Evolutionary conservation across 2,329 filamentous ascomycete species (phyloP).

Genomic region (Lasiodiplodia gonubiensis): DNA sequence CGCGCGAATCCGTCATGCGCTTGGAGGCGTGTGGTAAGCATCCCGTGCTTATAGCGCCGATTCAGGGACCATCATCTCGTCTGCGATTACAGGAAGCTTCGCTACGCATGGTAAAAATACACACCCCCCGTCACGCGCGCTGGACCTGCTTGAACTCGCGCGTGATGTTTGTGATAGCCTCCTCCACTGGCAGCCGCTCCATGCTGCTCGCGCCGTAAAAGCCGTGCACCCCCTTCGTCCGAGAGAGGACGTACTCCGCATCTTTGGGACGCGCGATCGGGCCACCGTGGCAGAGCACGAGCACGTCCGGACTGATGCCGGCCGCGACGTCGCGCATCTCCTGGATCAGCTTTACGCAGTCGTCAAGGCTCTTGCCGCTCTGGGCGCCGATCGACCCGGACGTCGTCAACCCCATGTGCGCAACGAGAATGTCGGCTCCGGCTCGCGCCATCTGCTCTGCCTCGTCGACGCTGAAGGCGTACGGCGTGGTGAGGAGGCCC

Average conservation of each 20-base stretch:
- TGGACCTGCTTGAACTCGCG: constrained; percentile 57
- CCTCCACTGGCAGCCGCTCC: constrained; percentile 71
- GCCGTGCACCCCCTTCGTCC: constrained; percentile 69
- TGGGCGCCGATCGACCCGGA: constrained; percentile 68
- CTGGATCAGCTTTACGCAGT: constrained; percentile 67
- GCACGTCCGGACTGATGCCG: constrained; percentile 62
- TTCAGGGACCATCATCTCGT: constrained; percentile 20
- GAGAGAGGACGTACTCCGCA: constrained; percentile 65
- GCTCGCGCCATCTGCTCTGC: constrained; percentile 66
- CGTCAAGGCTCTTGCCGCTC: constrained; percentile 66
- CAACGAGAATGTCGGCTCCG: constrained; percentile 70
- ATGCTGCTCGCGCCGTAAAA: constrained; percentile 75
- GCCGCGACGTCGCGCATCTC: constrained; percentile 67
- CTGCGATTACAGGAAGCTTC: constrained; percentile 8
- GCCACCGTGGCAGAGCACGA: constrained; percentile 73
- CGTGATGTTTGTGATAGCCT: constrained; percentile 66
- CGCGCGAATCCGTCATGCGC: constrained; percentile 16
- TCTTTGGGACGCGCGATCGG: constrained; percentile 69
- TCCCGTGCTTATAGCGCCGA: constrained; percentile 4
- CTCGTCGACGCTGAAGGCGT: constrained; percentile 70
- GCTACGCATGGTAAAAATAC: background rate
- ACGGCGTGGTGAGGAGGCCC: constrained; percentile 71
- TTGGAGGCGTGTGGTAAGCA: background rate
- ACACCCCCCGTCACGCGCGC: background rate
- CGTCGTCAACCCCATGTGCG: constrained; percentile 72